phyloP scores from a whole-genome alignment of 2,329 filamentous ascomycete genomes.

The Fusarium coicis region DNA sequence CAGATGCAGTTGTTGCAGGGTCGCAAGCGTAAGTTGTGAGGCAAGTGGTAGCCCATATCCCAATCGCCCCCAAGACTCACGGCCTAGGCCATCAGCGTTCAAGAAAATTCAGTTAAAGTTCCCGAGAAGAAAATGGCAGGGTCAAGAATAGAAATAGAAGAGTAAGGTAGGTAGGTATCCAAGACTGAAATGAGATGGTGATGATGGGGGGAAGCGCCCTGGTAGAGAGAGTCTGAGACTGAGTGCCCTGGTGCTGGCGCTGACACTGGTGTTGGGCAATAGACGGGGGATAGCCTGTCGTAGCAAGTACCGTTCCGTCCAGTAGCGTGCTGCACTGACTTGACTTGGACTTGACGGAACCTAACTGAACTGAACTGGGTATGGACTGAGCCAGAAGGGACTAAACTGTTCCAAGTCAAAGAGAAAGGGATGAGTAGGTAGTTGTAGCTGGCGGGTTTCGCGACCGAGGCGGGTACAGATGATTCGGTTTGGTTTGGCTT shows the following conservation, averaged over 20 bases:
- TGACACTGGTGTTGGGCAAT: not conserved
- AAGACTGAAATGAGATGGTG: constrained; percentile 36
- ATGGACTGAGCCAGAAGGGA: not conserved
- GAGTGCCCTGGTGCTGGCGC: not conserved
- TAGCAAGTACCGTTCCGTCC: constrained; percentile 26
- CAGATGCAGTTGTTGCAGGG: constrained; percentile 41
- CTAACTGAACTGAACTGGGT: constrained; percentile 1
- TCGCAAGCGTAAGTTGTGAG: constrained; percentile 47
- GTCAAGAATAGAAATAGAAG: constrained; percentile 31
- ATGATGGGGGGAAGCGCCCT: constrained; percentile 29
- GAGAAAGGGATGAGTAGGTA: constrained; percentile 31
- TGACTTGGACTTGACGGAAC: not conserved
- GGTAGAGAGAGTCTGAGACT: constrained; percentile 2
- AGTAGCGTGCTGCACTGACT: constrained; percentile 3
- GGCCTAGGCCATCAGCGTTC: constrained; percentile 50
- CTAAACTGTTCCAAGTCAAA: constrained; percentile 31
- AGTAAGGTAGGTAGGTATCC: not conserved
- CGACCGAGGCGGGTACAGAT: constrained; percentile 34
- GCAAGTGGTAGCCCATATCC: constrained; percentile 52
- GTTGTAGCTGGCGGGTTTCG: constrained; percentile 31
- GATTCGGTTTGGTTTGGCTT: constrained; percentile 11
- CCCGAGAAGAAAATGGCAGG: constrained; percentile 18
- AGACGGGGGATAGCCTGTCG: constrained; percentile 6
- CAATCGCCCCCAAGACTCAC: constrained; percentile 52
- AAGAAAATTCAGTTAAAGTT: constrained; percentile 14